Percentiles rank a stretch among this genome's conserved stretches.
Conservation (phyloP, 768 basidiomycete species). For the Mycena crocata region DNA sequence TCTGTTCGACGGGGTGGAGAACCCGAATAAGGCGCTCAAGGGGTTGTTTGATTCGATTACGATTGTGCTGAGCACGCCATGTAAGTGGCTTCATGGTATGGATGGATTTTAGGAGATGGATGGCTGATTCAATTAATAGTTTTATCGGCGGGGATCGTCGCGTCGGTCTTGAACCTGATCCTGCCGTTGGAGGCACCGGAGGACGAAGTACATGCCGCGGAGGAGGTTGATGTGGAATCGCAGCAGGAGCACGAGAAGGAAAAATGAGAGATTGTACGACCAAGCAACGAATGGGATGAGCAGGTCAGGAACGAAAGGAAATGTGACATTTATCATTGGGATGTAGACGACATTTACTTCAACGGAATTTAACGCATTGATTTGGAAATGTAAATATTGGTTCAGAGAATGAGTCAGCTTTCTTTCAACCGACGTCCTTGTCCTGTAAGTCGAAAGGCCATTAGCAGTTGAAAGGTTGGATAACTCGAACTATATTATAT, state of each 20-base stretch:
- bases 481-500: too few species aligned
- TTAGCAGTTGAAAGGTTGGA: background rate
- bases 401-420: too few species aligned
- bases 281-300: background rate
- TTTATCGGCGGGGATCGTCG: slow-evolving; percentile 67
- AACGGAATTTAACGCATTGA: too few species aligned
- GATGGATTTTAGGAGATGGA: background rate
- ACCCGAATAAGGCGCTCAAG: slow-evolving; percentile 64
- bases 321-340: too few species aligned
- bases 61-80: slow-evolving; percentile 84
- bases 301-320: too few species aligned
- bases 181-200: slow-evolving; percentile 53
- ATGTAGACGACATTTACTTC: too few species aligned
- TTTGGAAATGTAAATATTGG: background rate
- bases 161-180: slow-evolving; percentile 67
- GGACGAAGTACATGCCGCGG: slow-evolving; percentile 40
- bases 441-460: too few species aligned
- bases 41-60: slow-evolving; percentile 84
- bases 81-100: slow-evolving; percentile 58
- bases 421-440: too few species aligned
- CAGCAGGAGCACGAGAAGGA: slow-evolving; percentile 30
- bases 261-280: too few species aligned
- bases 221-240: slow-evolving; percentile 45
- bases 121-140: slow-evolving; percentile 48
- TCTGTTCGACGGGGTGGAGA: slow-evolving; percentile 72